These are phyloP conservation scores for Sugiyamaella boreocaroliniensis DNA, from an alignment of 805 yeast genomes.

Conservation along the genomic window DNA sequence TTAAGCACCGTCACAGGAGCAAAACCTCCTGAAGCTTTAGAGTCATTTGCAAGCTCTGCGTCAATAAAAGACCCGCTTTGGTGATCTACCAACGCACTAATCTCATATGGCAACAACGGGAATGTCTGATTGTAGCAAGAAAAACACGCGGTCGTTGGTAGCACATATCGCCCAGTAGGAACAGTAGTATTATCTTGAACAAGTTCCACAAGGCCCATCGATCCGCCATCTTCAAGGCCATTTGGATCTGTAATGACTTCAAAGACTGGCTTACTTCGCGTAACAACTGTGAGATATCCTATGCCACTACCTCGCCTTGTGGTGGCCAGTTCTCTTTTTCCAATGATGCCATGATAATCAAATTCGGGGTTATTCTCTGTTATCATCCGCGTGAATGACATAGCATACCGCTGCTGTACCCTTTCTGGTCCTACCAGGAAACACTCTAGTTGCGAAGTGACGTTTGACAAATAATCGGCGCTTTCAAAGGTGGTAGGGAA, in stretches of 20 bases:
- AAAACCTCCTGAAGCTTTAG: slow-evolving; percentile 50
- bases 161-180: slow-evolving; percentile 5
- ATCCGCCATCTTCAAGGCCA: slow-evolving; percentile 12
- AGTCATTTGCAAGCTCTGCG: slow-evolving; percentile 17
- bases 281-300: slow-evolving; percentile 62
- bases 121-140: slow-evolving; percentile 16
- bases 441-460: slow-evolving; percentile 7
- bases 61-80: slow-evolving; percentile 40
- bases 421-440: slow-evolving; percentile 18
- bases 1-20: slow-evolving; percentile 39
- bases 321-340: not conserved
- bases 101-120: slow-evolving; percentile 7
- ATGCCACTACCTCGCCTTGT: slow-evolving; percentile 7
- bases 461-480: not conserved
- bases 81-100: slow-evolving; percentile 6
- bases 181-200: not conserved
- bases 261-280: slow-evolving; percentile 41
- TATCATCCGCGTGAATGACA: slow-evolving; percentile 17
- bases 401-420: slow-evolving; percentile 7
- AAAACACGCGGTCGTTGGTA: slow-evolving; percentile 16
- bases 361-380: slow-evolving; percentile 19
- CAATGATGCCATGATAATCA: slow-evolving; percentile 8
- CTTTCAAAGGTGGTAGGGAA: slow-evolving; percentile 11
- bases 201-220: slow-evolving; percentile 14
- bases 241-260: slow-evolving; percentile 35